These are phyloP conservation scores for Fusarium sp. DNA, from an alignment of 2,329 filamentous ascomycete species.

Conservation along the genomic window DNA sequence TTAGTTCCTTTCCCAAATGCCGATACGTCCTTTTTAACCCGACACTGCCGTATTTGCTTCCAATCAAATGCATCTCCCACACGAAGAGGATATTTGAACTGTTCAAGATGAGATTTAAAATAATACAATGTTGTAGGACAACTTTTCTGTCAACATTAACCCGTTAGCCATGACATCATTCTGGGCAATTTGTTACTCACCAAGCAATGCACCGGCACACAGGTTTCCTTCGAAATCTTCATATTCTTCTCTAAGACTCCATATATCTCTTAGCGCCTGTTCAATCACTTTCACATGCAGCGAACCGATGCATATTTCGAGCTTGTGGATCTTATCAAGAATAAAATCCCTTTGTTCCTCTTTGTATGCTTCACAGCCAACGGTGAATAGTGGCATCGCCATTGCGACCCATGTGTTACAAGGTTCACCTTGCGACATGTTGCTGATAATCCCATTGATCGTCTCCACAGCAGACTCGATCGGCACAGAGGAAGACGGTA, in stretches of 20 bases:
- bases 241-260: constrained; percentile 40
- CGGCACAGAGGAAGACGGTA: constrained; percentile 30
- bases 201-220: constrained; percentile 41
- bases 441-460: constrained; percentile 42
- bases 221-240: constrained; percentile 36
- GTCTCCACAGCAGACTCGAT: constrained; percentile 37
- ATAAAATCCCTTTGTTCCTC: constrained; percentile 40
- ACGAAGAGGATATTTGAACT: no score
- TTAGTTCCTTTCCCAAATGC: no score
- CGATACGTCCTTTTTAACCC: no score
- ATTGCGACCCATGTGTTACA: constrained; percentile 51
- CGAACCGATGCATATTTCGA: constrained; percentile 45
- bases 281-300: constrained; percentile 46
- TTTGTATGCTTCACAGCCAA: constrained; percentile 46
- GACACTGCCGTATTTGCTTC: no score
- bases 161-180: neutral
- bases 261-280: constrained; percentile 46
- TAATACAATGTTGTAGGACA: constrained; percentile 49
- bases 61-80: no score
- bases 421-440: constrained; percentile 48
- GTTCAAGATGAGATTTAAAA: constrained; percentile 28
- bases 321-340: constrained; percentile 45
- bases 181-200: constrained; percentile 22
- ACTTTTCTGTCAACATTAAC: constrained; percentile 17
- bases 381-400: constrained; percentile 49